Base-by-base conservation (phyloP, 2,329 filamentous ascomycete genomes). In the Ceratocystis albifundus region DNA sequence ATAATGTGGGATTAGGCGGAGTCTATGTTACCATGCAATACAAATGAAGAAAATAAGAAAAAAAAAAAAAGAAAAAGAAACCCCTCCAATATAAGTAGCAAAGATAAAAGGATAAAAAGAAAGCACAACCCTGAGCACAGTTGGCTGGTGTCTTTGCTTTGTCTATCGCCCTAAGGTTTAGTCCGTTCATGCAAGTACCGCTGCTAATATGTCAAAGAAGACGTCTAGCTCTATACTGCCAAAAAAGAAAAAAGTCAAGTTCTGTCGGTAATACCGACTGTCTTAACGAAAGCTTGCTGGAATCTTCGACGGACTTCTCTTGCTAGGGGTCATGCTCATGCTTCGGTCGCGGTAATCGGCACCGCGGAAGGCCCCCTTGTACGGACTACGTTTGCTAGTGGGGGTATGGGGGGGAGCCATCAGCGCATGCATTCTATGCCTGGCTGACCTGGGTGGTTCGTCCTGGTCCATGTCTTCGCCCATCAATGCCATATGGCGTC, bases 401-500 rank as follows among this genome's bases (percentile, higher is more conserved):
- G 67, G 67, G 7, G 67, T 68, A 8, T 62, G 59, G 10, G 67
- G 63, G 1, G 59, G 41, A 7, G 50, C 64, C 61, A 68, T 68
- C 12, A 68, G 50, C 12, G 64, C 61, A 59, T 66, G 64, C 28
- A 68, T 57, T 25, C 67, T 57, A 20, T 30, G 64, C 25, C 67
- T 59, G n/a, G 59, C 45, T 10, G 67, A 66, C 22, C 67, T 61
- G 28, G 64, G 64, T 36, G 64, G 64, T 36, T 66, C 67, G 15
- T 68, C 67, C 17, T 36, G 57, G 4, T 68, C 64, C 6, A 44
- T 64, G 2, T 41, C 44, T 22, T 63, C 64, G 41, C 64, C 61
- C 64, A 68, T 66, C 28, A 68, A 64, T n/a, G 61, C 64, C 67
- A 68, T 64, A 5, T 74, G 73, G 30, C 75, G 72, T 53, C 76